Evolutionary conservation across 805 yeast species (phyloP).

Genomic region (Wickerhamomyces bisporus): DNA sequence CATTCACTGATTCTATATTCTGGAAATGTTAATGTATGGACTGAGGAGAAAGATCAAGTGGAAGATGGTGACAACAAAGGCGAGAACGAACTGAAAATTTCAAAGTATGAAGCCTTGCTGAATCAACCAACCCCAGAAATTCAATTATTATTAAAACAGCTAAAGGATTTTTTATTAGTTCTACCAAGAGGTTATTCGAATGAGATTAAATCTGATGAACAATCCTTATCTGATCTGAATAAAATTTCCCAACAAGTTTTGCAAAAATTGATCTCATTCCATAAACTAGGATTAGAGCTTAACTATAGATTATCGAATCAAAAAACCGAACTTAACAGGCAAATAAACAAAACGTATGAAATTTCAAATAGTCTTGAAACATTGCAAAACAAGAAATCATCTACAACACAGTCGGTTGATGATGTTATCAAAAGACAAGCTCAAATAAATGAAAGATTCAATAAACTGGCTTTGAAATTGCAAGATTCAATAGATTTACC

Average conservation of each 20-base stretch:
- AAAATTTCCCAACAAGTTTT: constrained; percentile 20
- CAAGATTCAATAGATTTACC: constrained; percentile 23
- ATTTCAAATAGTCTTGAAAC: constrained; percentile 15
- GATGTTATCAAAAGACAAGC: constrained; percentile 28
- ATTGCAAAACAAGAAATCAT: constrained; percentile 11
- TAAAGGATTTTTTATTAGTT: constrained; percentile 2
- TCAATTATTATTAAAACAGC: neutral
- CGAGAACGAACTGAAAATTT: neutral
- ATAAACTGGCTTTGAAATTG: constrained; percentile 24
- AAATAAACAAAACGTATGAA: constrained; percentile 27
- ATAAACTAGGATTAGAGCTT: constrained; percentile 30
- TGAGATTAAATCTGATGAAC: constrained; percentile 10
- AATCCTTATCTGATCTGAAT: constrained; percentile 10
- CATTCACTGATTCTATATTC: neutral
- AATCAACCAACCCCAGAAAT: neutral
- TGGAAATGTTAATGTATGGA: neutral
- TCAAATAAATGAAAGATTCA: constrained; percentile 27
- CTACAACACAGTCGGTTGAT: constrained; percentile 14
- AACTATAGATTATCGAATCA: constrained; percentile 34
- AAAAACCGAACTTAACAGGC: constrained; percentile 37
- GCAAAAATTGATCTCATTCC: constrained; percentile 13
- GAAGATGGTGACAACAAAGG: neutral
- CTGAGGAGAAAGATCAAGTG: neutral
- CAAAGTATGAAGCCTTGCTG: neutral
- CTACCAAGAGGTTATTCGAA: constrained; percentile 3